Percentiles rank a stretch among this genome's conserved stretches.
These are phyloP conservation scores for Aspergillus flavus DNA, from an alignment of 2,329 filamentous ascomycete species.

Conservation along the genomic window DNA sequence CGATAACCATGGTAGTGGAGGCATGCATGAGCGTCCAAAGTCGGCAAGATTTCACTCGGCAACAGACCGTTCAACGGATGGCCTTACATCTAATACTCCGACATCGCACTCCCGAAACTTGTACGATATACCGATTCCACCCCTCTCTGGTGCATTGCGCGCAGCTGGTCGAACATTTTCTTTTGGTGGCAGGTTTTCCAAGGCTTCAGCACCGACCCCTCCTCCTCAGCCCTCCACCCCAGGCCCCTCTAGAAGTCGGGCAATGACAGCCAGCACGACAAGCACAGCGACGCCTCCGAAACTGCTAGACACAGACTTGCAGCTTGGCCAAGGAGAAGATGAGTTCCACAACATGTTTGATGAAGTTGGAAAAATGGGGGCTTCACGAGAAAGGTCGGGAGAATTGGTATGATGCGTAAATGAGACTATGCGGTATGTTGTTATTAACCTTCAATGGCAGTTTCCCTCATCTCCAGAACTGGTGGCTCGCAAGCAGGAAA, in stretches of 20 bases:
- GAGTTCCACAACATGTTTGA: constrained; percentile 58
- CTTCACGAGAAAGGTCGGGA: constrained; percentile 23
- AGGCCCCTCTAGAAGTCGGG: constrained; percentile 44
- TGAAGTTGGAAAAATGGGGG: constrained; percentile 41
- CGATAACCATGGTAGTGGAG: constrained; percentile 47
- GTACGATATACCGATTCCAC: constrained; percentile 46
- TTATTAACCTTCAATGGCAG: constrained; percentile 27
- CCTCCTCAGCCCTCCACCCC: constrained; percentile 28
- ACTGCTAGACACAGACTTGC: constrained; percentile 49
- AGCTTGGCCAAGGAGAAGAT: constrained; percentile 44
- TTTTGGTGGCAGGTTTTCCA: constrained; percentile 50
- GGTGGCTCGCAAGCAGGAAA: constrained; percentile 26
- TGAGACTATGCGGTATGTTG: constrained; percentile 8
- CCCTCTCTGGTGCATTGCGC: constrained; percentile 45
- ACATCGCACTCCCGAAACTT: constrained; percentile 40
- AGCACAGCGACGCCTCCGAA: constrained; percentile 56
- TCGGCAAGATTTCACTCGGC: constrained; percentile 58
- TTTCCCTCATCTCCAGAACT: constrained; percentile 27
- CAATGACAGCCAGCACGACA: constrained; percentile 55
- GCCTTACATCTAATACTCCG: constrained; percentile 41
- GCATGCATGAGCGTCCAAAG: constrained; percentile 48
- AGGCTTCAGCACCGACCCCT: constrained; percentile 27
- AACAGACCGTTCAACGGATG: constrained; percentile 59
- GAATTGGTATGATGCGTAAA: constrained; percentile 25
- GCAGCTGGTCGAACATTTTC: constrained; percentile 57